These are phyloP conservation scores for Phialemonium atrogriseum DNA, from an alignment of 2,329 filamentous ascomycete species.

Conservation along the genomic window DNA sequence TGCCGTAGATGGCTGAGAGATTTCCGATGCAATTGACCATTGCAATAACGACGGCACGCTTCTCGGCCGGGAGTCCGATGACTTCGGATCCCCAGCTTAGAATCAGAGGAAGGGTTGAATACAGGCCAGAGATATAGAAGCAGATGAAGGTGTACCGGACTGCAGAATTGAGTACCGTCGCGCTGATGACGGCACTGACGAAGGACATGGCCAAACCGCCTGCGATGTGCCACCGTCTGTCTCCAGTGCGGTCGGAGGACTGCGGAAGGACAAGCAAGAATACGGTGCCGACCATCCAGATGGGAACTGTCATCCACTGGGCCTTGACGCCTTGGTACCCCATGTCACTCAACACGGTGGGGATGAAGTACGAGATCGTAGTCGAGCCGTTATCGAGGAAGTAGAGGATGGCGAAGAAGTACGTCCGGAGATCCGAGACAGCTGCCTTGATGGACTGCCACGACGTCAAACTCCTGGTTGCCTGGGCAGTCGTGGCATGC, in stretches of 20 bases:
- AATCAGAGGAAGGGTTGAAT: conserved; percentile 21
- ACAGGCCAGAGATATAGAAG: conserved; percentile 22
- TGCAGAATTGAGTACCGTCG: neutral
- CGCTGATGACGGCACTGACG: neutral
- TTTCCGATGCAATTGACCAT: conserved; percentile 21
- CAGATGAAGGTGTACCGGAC: conserved; percentile 24
- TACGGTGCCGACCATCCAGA: conserved; percentile 1
- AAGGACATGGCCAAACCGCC: neutral
- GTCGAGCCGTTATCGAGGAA: conserved; percentile 13
- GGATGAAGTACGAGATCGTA: conserved; percentile 40
- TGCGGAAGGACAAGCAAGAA: conserved; percentile 1
- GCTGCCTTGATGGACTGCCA: neutral
- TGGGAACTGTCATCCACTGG: conserved; percentile 29
- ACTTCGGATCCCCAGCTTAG: conserved; percentile 20
- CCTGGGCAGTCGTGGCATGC: conserved; percentile 22
- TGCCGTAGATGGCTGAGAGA: conserved; percentile 15
- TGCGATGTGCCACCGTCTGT: conserved; percentile 2
- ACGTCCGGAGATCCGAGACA: conserved; percentile 1
- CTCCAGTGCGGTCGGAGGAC: conserved; percentile 1
- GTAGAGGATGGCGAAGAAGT: conserved; percentile 3
- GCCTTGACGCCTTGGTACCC: conserved; percentile 33
- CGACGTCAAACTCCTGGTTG: conserved; percentile 24
- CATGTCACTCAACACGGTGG: conserved; percentile 34
- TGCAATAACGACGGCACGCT: conserved; percentile 22
- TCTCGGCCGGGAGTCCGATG: conserved; percentile 21